phyloP scores from a whole-genome alignment of 2,329 filamentous ascomycete genomes.

The Claviceps fusiformis region DNA sequence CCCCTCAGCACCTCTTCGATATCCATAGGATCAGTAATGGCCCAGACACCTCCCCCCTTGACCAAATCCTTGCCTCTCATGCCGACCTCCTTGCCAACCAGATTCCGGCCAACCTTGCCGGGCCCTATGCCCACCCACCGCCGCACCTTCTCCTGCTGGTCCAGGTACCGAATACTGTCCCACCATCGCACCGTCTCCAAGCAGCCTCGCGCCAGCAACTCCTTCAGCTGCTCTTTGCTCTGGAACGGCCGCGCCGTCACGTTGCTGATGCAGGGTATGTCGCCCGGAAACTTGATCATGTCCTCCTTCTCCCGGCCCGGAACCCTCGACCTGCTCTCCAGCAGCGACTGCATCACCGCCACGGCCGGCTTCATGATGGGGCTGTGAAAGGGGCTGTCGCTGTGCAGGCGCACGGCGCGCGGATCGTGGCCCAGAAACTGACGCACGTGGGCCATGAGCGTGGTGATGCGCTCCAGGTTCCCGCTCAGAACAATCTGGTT shows the following conservation, averaged over 20 bases:
- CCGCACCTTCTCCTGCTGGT: slow-evolving; percentile 67
- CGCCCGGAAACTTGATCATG: slow-evolving; percentile 61
- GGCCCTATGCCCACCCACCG: slow-evolving; percentile 89
- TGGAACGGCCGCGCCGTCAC: slow-evolving; percentile 67
- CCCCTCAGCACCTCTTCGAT: slow-evolving; percentile 54
- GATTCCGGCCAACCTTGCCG: slow-evolving; percentile 82
- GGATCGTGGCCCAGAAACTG: slow-evolving; percentile 90
- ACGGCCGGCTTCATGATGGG: slow-evolving; percentile 82
- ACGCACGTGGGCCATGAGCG: slow-evolving; percentile 68
- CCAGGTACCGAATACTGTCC: slow-evolving; percentile 80
- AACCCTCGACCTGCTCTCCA: slow-evolving; percentile 45
- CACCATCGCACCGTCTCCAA: slow-evolving; percentile 94
- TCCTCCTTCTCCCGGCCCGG: slow-evolving; percentile 42
- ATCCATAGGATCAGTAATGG: slow-evolving; percentile 67
- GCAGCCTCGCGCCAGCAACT: slow-evolving; percentile 65
- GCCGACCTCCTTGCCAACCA: slow-evolving; percentile 90
- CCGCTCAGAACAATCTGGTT: slow-evolving; percentile 93
- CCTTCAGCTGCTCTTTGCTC: slow-evolving; percentile 60
- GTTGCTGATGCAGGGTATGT: slow-evolving; percentile 72
- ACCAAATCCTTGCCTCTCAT: slow-evolving; percentile 65
- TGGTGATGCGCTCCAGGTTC: slow-evolving; percentile 68
- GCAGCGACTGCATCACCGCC: slow-evolving; percentile 53
- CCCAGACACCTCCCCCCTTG: slow-evolving; percentile 88
- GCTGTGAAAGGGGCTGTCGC: slow-evolving; percentile 81
- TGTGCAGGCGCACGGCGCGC: slow-evolving; percentile 71